A percentile compares a stretch with the other conserved stretches of the same genome.
phyloP scores from a whole-genome alignment of 495 filamentous ascomycete species.

The Penicillium argentinense region DNA sequence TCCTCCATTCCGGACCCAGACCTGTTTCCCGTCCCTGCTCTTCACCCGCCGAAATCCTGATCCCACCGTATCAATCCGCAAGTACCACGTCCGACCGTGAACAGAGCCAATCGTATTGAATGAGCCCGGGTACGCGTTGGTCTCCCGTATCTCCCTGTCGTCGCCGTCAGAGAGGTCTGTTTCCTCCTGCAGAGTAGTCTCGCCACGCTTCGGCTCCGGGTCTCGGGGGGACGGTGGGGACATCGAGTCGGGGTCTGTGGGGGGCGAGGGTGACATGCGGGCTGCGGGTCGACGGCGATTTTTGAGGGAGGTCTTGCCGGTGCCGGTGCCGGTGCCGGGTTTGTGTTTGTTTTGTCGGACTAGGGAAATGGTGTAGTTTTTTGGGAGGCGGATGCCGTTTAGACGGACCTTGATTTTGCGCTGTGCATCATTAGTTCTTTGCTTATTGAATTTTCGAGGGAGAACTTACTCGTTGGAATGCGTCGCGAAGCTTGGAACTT shows the following conservation, averaged over 20 bases:
- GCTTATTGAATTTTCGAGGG: no score
- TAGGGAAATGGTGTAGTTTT: conserved; percentile 56
- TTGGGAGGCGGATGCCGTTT: conserved; percentile 57
- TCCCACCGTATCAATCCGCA: conserved; percentile 53
- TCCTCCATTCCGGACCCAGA: conserved; percentile 27
- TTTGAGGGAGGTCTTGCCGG: no score
- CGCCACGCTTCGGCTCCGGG: no score
- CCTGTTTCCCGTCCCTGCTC: conserved; percentile 14
- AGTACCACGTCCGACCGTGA: conserved; percentile 63
- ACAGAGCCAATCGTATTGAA: conserved; percentile 61
- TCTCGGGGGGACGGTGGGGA: no score
- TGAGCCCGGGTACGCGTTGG: conserved; percentile 65
- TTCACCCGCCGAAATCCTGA: conserved; percentile 50
- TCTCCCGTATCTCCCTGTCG: conserved; percentile 52
- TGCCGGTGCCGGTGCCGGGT: no score
- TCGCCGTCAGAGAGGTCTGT: conserved; percentile 19
- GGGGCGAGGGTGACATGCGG: no score
- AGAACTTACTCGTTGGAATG: conserved; percentile 49
- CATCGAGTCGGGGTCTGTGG: no score
- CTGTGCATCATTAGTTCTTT: no score
- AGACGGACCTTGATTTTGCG: conserved; percentile 63
- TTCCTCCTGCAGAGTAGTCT: no score
- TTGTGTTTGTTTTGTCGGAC: no score
- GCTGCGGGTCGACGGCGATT: no score
- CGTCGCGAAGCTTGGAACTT: conserved; percentile 51